Conservation (phyloP, 176 grass and related monocot species). For the Zea luxurians region DNA sequence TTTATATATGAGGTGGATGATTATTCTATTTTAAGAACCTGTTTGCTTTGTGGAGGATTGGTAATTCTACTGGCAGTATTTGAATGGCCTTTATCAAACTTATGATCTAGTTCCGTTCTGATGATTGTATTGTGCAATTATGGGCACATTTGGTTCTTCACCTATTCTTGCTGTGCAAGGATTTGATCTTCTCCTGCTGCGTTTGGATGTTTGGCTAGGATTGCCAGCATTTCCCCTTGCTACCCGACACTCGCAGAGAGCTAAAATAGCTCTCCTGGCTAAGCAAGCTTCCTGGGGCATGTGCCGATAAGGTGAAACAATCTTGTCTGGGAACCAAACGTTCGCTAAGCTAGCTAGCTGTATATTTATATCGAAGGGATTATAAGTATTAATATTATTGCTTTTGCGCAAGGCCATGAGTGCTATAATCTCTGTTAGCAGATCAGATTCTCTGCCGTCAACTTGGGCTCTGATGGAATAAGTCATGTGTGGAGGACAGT, state of each 20-base stretch:
- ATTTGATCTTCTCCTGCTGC: neutral
- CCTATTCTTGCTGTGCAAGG: neutral
- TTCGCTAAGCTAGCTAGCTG: neutral
- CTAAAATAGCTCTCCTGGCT: neutral
- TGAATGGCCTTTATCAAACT: neutral
- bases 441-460: no score
- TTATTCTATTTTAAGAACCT: neutral
- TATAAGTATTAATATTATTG: neutral
- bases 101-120: neutral
- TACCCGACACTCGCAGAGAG: neutral
- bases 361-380: neutral
- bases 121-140: neutral
- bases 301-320: no score
- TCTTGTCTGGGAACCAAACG: neutral
- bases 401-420: neutral
- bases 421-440: neutral
- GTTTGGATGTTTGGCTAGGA: neutral
- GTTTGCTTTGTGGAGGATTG: neutral
- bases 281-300: neutral
- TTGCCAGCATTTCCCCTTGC: neutral
- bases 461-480: no score
- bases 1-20: neutral
- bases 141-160: neutral
- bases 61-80: neutral
- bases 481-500: no score